A percentile compares a stretch with the other conserved stretches of the same genome.
phyloP scores from a whole-genome alignment of 306 rosid species.

The Trichosanthes truncata region DNA sequence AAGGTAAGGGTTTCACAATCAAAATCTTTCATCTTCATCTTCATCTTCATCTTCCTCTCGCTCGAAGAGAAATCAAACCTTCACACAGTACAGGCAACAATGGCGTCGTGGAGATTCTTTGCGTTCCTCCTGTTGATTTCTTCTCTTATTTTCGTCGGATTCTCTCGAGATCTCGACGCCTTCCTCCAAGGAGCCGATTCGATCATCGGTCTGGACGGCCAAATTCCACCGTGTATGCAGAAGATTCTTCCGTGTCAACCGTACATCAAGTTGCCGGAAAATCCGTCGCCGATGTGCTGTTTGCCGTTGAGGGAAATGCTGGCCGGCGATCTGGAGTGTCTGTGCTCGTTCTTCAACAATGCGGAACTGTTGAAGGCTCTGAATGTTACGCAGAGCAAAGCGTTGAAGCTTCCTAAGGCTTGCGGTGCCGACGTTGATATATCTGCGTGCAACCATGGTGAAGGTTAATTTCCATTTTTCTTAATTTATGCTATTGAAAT shows the following conservation, averaged over 20 bases:
- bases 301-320: slow-evolving; percentile 22
- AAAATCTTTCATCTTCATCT: neutral
- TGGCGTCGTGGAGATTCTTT: neutral
- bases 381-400: slow-evolving; percentile 23
- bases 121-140: neutral
- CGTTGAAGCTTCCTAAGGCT: slow-evolving; percentile 38
- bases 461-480: neutral
- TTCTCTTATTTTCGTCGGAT: neutral
- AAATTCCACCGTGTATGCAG: slow-evolving; percentile 32
- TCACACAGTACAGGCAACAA: too few species aligned
- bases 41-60: too few species aligned
- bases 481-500: too few species aligned
- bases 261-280: slow-evolving; percentile 14
- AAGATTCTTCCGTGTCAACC: slow-evolving; percentile 42
- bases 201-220: neutral
- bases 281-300: slow-evolving; percentile 35
- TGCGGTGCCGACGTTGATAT: slow-evolving; percentile 26
- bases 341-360: slow-evolving; percentile 32
- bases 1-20: neutral
- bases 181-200: too few species aligned
- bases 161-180: neutral
- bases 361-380: slow-evolving; percentile 2
- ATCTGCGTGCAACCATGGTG: slow-evolving; percentile 32
- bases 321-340: slow-evolving; percentile 11
- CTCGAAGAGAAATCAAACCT: neutral